Evolutionary conservation across 2,329 filamentous ascomycete genomes (phyloP).

Genomic region (Cercospora sojina): DNA sequence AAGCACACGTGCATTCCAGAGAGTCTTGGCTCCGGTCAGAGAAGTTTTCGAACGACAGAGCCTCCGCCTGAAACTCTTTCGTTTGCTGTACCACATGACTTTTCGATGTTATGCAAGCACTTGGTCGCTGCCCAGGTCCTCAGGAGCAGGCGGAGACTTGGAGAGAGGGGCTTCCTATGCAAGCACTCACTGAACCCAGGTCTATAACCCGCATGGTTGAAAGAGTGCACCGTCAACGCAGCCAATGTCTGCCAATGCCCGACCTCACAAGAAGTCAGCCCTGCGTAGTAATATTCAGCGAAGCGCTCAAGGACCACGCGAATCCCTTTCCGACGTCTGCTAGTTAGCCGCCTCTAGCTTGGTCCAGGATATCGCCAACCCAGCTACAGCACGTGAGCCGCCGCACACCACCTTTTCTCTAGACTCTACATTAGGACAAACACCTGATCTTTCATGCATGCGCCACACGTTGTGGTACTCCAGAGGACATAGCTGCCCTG

Average conservation of each 20-base stretch:
- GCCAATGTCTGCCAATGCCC: neutral
- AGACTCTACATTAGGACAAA: neutral
- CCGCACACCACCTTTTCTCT: neutral
- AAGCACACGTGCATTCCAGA: neutral
- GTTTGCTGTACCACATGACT: neutral
- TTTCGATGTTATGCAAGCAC: neutral
- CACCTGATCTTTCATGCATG: conserved; percentile 12
- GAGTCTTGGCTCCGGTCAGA: neutral
- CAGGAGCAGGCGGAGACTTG: neutral
- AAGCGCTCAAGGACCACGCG: too few species aligned
- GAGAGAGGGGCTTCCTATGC: neutral
- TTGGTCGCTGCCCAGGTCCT: neutral
- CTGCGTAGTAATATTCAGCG: neutral
- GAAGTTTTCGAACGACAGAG: neutral
- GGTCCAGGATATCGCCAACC: neutral
- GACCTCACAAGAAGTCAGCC: neutral
- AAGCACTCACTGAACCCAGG: neutral
- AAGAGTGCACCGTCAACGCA: neutral
- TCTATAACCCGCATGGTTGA: neutral
- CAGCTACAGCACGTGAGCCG: neutral
- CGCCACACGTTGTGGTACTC: conserved; percentile 15
- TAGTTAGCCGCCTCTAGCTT: neutral
- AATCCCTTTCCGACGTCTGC: neutral
- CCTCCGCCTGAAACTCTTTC: neutral
- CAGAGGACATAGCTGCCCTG: conserved; percentile 14